A percentile compares a stretch with the other conserved stretches of the same genome.
Conservation (phyloP, 73 alveolate genomes). For the Paraurostyla sp. region DNA sequence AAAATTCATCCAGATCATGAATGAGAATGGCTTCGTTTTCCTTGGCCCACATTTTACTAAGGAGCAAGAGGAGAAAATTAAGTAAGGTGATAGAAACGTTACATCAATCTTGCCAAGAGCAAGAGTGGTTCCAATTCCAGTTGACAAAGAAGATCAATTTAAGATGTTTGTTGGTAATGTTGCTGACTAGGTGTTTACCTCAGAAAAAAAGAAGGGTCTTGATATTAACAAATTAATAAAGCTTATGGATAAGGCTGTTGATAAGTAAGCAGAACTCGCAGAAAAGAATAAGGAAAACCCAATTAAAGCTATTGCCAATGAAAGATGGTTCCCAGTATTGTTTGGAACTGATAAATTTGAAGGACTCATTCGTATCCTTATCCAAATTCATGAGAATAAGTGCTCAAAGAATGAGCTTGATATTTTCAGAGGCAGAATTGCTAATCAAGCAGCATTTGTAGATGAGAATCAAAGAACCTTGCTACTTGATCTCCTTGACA, state of each 20-base stretch:
- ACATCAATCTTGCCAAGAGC: neutral
- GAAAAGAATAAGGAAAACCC: neutral
- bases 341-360: constrained; percentile 33
- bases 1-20: neutral
- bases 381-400: neutral
- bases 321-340: neutral
- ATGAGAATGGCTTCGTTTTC: neutral
- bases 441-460: neutral
- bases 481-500: too few relatives aligned
- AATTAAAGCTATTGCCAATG: neutral
- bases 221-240: neutral
- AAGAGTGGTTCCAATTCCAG: neutral
- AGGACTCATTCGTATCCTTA: neutral
- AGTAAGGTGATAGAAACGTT: neutral
- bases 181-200: neutral
- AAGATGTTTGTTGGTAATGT: neutral
- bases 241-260: neutral
- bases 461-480: neutral
- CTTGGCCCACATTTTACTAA: constrained; percentile 1
- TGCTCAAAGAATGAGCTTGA: neutral
- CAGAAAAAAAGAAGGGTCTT: neutral
- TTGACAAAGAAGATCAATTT: neutral
- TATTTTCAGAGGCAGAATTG: neutral
- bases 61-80: neutral
- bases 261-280: neutral